Evolutionary conservation across 192 early-diverging fungal species (phyloP), one percentile per base, ranked within the genome.

Genomic region (Podila clonocystis): DNA sequence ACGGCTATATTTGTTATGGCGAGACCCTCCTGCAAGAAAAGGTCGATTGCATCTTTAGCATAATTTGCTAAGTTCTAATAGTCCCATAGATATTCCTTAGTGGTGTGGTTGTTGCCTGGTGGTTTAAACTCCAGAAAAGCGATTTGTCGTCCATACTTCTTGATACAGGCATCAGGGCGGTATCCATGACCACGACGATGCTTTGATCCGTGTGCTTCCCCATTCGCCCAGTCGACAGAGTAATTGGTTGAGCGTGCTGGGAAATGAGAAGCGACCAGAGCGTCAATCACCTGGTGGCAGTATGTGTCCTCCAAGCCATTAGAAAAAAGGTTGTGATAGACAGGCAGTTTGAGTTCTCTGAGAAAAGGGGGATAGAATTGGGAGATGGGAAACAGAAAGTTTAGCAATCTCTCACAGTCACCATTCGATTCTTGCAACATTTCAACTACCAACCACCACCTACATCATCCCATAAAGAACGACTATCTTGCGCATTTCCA

Each of bases 221-320:
- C 55, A 58, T 68, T 68, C 17, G 67, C 67, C 67, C 67, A 68
- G 17, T 68, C 55, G 41, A 68, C 34, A 58, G 19, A 20, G 24
- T 33, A 68, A 9, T 68, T 58, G 31, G 33, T 68, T 33, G 52
- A 59, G 3, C 67, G 52, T 68, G 55, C 22, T 13, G 55, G 67
- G 33, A 58, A 68, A 29, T 59, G 36, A 36, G 31, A 68, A 13
- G 55, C 24, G 55, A 59, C 19, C 33, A 68, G 58, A 3, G 57
- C 67, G 41, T 68, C 67, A 41, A 68, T 58, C 15, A 59, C 67
- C 24, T 68, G 67, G 41, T 58, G 57, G 34, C 67, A 68, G 33
- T 59, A 68, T 58, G 67, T 58, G 36, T 68, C 67, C 67, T 68
- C 67, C 33, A 68, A 68, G 38, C 67, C 67, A 59, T 68, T 58